phyloP scores from a whole-genome alignment of 2,329 filamentous ascomycete genomes.

The Hypoxylon sp. region DNA sequence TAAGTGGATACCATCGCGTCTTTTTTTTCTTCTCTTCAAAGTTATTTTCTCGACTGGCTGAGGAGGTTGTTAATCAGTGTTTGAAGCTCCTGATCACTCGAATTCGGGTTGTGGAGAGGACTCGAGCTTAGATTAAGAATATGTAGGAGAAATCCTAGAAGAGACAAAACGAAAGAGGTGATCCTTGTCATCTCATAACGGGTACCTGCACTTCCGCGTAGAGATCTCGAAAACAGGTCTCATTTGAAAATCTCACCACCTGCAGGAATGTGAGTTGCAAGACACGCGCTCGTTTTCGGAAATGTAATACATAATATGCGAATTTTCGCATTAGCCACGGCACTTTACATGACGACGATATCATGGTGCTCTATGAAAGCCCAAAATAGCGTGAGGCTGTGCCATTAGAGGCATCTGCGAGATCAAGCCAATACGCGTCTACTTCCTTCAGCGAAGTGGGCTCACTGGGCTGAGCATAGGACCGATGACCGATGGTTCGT shows the following conservation, averaged over 20 bases:
- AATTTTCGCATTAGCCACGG: slow-evolving; percentile 29
- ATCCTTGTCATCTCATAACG: slow-evolving; percentile 31
- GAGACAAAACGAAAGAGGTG: slow-evolving; percentile 16
- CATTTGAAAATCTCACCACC: slow-evolving; percentile 38
- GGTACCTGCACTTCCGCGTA: slow-evolving; percentile 27
- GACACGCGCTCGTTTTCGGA: slow-evolving; percentile 22
- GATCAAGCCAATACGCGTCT: slow-evolving; percentile 25
- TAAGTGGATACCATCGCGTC: slow-evolving; percentile 32
- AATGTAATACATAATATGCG: slow-evolving; percentile 19
- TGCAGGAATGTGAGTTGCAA: slow-evolving; percentile 21
- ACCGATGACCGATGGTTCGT: slow-evolving; percentile 16
- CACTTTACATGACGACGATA: slow-evolving; percentile 8
- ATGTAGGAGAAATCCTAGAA: slow-evolving; percentile 13
- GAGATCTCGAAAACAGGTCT: slow-evolving; percentile 38
- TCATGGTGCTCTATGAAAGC: slow-evolving; percentile 3
- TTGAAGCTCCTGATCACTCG: background rate
- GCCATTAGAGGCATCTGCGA: slow-evolving; percentile 8
- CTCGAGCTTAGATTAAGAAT: slow-evolving; percentile 17
- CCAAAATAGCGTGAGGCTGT: slow-evolving; percentile 26
- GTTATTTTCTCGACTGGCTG: background rate
- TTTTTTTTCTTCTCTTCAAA: slow-evolving; percentile 15
- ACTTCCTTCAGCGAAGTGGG: slow-evolving; percentile 19
- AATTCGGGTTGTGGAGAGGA: background rate
- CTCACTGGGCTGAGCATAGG: slow-evolving; percentile 31
- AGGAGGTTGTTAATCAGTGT: slow-evolving; percentile 13